Evolutionary conservation across 257 asterid genomes (phyloP).

Genomic region (Solanum pimpinellifolium): DNA sequence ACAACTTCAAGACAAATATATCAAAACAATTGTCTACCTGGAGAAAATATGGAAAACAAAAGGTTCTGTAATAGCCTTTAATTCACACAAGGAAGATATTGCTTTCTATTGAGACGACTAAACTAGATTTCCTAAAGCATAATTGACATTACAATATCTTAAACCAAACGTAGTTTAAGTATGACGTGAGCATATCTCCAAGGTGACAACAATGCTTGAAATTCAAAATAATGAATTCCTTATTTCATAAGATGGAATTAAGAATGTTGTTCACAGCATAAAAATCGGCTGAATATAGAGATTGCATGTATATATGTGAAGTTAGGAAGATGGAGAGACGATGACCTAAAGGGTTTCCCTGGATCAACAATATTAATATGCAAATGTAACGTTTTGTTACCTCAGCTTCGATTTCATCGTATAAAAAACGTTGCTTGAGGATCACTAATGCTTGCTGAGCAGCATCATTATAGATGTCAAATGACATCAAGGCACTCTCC

Average conservation of each 20-base stretch:
- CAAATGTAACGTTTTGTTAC: conserved; percentile 21
- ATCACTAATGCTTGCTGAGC: conserved; percentile 88
- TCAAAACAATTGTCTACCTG: conserved; percentile 98
- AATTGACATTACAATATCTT: background rate
- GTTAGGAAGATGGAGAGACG: background rate
- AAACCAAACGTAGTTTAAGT: background rate
- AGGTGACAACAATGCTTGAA: background rate
- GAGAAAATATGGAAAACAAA: conserved; percentile 4
- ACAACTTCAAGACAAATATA: conserved; percentile 73
- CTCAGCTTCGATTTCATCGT: conserved; percentile 99
- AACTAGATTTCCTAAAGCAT: background rate
- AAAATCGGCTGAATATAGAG: background rate
- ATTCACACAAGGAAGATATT: background rate
- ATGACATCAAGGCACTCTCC: conserved; percentile 85
- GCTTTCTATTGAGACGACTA: background rate
- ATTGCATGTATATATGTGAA: background rate
- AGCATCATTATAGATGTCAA: conserved; percentile 96
- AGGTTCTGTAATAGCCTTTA: background rate
- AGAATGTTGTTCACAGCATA: background rate
- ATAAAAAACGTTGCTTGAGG: conserved; percentile 95
- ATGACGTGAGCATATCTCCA: background rate
- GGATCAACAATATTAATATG: background rate
- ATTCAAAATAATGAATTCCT: background rate
- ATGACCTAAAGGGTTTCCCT: background rate
- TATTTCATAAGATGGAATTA: background rate